Evolutionary conservation across 306 rosid species (phyloP).

Genomic region (Pterocarpus santalinus): DNA sequence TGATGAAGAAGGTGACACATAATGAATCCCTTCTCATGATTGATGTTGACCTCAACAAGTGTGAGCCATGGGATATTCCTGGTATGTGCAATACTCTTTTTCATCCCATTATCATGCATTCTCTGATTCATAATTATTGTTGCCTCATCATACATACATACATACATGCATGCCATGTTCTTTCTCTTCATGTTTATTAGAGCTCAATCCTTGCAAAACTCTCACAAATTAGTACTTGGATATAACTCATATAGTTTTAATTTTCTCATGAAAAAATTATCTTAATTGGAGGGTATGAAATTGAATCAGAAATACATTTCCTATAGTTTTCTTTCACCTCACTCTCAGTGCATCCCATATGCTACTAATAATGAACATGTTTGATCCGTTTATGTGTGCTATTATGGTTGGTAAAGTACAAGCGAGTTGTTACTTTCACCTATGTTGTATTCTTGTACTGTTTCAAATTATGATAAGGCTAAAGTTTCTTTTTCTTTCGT

Average conservation of each 20-base stretch:
- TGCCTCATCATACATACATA: not conserved
- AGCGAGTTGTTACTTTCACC: constrained; percentile 47
- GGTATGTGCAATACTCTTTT: constrained; percentile 45
- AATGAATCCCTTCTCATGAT: constrained; percentile 70
- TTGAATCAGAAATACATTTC: not conserved
- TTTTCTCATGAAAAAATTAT: constrained; percentile 2
- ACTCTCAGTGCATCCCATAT: not conserved
- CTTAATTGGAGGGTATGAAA: constrained; percentile 11
- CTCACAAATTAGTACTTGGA: not conserved
- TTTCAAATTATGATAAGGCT: constrained; percentile 37
- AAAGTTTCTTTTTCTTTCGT: not conserved
- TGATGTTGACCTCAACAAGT: constrained; percentile 95
- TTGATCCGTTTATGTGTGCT: constrained; percentile 42
- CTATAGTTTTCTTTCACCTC: not conserved
- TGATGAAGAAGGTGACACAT: constrained; percentile 72
- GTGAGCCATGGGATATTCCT: constrained; percentile 97
- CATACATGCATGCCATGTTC: too few species aligned
- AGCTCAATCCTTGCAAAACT: too few species aligned
- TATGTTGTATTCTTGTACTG: constrained; percentile 42
- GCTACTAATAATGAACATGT: constrained; percentile 27
- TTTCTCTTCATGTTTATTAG: too few species aligned
- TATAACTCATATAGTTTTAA: not conserved
- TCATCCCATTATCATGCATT: not conserved
- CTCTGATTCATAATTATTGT: too few species aligned
- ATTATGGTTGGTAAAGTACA: constrained; percentile 48